Percentiles rank a stretch among this genome's conserved stretches.
These are phyloP conservation scores for Larix sibirica DNA, from an alignment of 83 land plant species.

Conservation along the genomic window DNA sequence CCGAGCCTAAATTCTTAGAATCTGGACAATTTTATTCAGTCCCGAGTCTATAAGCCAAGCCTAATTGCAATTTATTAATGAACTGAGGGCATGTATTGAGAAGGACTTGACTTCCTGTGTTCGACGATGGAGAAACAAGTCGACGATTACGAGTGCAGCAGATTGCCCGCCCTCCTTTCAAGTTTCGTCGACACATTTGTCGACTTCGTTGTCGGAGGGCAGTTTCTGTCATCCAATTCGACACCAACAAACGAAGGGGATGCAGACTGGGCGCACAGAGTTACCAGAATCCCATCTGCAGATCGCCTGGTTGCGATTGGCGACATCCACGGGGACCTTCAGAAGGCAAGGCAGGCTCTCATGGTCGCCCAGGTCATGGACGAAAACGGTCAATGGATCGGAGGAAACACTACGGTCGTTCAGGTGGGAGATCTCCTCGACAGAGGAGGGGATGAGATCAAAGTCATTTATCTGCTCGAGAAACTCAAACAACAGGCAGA, in stretches of 20 bases:
- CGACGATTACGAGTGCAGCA: constrained; percentile 23
- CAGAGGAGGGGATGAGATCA: constrained; percentile 89
- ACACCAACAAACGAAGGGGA: neutral
- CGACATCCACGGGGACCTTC: constrained; percentile 93
- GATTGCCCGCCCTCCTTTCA: constrained; percentile 61
- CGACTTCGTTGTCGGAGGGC: constrained; percentile 85
- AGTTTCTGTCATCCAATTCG: constrained; percentile 42
- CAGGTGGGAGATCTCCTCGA: constrained; percentile 96
- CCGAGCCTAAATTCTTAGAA: too few relatives aligned
- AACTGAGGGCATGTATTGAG: too few relatives aligned
- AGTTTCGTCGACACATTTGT: constrained; percentile 94
- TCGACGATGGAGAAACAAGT: too few relatives aligned
- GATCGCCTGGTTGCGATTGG: constrained; percentile 87
- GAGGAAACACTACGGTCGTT: constrained; percentile 77
- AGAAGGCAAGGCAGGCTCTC: constrained; percentile 62
- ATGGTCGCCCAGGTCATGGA: constrained; percentile 68
- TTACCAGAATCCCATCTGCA: constrained; percentile 58
- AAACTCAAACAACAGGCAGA: constrained; percentile 68
- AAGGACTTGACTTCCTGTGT: too few relatives aligned
- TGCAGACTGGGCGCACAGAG: neutral
- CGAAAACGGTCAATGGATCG: constrained; percentile 63
- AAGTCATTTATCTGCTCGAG: constrained; percentile 78
- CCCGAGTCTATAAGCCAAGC: too few relatives aligned
- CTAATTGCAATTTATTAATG: too few relatives aligned
- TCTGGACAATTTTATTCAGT: too few relatives aligned